Evolutionary conservation across 305 asterid species (phyloP).

Genomic region (Fraxinus latifolia): DNA sequence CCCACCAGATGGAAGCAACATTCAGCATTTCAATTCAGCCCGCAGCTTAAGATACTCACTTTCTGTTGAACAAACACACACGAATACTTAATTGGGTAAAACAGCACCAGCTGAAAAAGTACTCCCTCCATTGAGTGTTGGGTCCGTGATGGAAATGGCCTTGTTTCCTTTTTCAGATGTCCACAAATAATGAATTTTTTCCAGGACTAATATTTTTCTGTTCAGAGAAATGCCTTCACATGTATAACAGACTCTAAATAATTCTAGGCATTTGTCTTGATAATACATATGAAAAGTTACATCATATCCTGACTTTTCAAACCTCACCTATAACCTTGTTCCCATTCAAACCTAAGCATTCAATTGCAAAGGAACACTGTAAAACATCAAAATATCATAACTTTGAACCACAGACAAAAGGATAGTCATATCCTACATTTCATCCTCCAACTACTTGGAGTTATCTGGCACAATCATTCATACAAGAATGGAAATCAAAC

Average conservation of each 20-base stretch:
- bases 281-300: background rate
- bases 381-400: background rate
- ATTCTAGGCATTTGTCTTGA: background rate
- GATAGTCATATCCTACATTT: background rate
- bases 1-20: constrained; percentile 81
- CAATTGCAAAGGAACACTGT: background rate
- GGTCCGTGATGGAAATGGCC: background rate
- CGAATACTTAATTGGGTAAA: constrained; percentile 18
- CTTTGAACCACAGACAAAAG: background rate
- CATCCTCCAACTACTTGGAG: background rate
- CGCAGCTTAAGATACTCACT: constrained; percentile 19
- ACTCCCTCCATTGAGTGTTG: background rate
- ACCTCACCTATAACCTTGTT: background rate
- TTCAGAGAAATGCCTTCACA: background rate
- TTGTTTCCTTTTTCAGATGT: background rate
- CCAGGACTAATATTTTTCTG: background rate
- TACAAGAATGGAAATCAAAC: background rate
- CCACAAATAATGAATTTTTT: background rate
- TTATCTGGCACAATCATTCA: background rate
- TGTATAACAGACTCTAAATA: background rate
- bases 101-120: constrained; percentile 10
- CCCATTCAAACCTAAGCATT: background rate
- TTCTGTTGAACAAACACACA: constrained; percentile 23
- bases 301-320: background rate
- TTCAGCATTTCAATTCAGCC: constrained; percentile 72